phyloP scores from a whole-genome alignment of 768 basidiomycete genomes.

The Cytidiella melzeri region DNA sequence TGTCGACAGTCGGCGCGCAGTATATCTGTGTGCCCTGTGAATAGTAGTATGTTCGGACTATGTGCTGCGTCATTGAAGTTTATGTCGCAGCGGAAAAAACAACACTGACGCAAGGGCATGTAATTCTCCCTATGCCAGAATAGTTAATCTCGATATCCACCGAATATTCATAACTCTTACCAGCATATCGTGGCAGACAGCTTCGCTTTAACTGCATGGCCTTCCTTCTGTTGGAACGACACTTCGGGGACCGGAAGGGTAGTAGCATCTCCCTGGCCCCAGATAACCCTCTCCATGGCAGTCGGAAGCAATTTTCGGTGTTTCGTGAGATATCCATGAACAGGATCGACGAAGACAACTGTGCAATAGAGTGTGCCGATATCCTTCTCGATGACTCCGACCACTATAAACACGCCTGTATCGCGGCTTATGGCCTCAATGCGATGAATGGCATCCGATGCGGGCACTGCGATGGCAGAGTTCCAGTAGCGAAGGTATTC shows the following conservation, averaged over 20 bases:
- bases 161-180: conserved; percentile 34
- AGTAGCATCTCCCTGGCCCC: conserved; percentile 54
- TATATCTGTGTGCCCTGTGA: conserved; percentile 53
- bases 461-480: conserved; percentile 50
- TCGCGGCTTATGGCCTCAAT: conserved; percentile 45
- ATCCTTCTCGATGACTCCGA: conserved; percentile 55
- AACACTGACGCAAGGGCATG: conserved; percentile 51
- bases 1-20: conserved; percentile 63
- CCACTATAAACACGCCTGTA: conserved; percentile 47
- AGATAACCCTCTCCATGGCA: conserved; percentile 51
- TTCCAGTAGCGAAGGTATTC: conserved; percentile 50
- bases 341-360: conserved; percentile 48
- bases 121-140: conserved; percentile 64
- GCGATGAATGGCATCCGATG: conserved; percentile 37
- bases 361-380: conserved; percentile 60
- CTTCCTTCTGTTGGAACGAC: conserved; percentile 26
- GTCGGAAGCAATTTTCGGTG: conserved; percentile 64
- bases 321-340: conserved; percentile 47
- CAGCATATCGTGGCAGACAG: conserved; percentile 55
- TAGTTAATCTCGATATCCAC: background rate
- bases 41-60: conserved; percentile 57
- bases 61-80: background rate
- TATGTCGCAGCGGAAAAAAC: background rate
- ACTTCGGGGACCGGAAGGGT: conserved; percentile 45
- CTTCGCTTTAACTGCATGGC: conserved; percentile 32